These are phyloP conservation scores for Penicillium salamii DNA, from an alignment of 495 filamentous ascomycete species.

Conservation along the genomic window DNA sequence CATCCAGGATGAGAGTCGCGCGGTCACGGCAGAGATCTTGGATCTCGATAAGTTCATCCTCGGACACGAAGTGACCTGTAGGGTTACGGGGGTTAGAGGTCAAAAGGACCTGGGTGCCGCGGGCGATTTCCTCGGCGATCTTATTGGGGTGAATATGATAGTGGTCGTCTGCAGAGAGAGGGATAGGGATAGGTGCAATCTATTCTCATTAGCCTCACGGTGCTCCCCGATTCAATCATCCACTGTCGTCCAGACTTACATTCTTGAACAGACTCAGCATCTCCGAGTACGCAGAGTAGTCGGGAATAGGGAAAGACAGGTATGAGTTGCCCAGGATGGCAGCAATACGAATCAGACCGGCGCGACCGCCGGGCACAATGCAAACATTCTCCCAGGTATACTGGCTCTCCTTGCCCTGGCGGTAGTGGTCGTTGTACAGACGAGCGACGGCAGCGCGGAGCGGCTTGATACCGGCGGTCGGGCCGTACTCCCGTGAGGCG, in stretches of 20 bases:
- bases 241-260: too few species aligned
- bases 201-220: too few species aligned
- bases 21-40: conserved; percentile 89
- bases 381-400: conserved; percentile 99
- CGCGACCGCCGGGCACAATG: conserved; percentile 91
- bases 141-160: conserved; percentile 92
- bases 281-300: conserved; percentile 86
- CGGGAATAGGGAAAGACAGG: conserved; percentile 80
- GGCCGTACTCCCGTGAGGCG: conserved; percentile 82
- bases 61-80: conserved; percentile 80
- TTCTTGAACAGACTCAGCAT: conserved; percentile 93
- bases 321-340: conserved; percentile 92
- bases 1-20: conserved; percentile 88
- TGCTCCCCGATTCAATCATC: too few species aligned
- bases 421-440: conserved; percentile 90
- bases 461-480: conserved; percentile 89
- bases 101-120: conserved; percentile 82
- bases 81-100: conserved; percentile 98
- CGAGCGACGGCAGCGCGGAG: conserved; percentile 85
- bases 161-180: conserved; percentile 74
- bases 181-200: conserved; percentile 89
- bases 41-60: conserved; percentile 79
- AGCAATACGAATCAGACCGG: conserved; percentile 89
- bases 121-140: conserved; percentile 84
- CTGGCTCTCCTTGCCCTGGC: conserved; percentile 80